Evolutionary conservation across 495 filamentous ascomycete species (phyloP).

Genomic region (Penicillium paradoxum): DNA sequence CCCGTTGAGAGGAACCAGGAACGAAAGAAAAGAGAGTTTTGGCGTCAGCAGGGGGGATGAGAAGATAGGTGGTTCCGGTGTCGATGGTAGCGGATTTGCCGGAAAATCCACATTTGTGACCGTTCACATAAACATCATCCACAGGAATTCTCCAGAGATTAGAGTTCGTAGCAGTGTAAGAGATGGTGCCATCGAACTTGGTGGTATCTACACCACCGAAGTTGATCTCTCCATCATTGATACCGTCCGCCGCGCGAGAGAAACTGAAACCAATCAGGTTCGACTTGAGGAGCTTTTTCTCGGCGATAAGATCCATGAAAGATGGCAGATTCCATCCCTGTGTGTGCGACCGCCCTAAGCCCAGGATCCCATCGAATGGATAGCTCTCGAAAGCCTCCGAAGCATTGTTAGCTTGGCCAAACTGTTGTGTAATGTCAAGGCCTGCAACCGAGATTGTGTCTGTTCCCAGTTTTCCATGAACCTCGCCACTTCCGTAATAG

Average conservation of each 20-base stretch:
- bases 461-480: constrained; percentile 55
- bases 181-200: constrained; percentile 61
- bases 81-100: constrained; percentile 65
- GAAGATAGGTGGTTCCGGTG: constrained; percentile 72
- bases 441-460: constrained; percentile 64
- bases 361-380: constrained; percentile 83
- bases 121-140: constrained; percentile 57
- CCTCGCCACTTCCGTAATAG: constrained; percentile 65
- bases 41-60: constrained; percentile 63
- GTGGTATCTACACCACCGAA: constrained; percentile 65
- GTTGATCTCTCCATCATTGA: constrained; percentile 68
- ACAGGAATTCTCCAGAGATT: constrained; percentile 64
- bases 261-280: constrained; percentile 68
- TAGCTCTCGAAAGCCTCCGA: constrained; percentile 66
- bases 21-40: constrained; percentile 59
- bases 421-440: constrained; percentile 53
- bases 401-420: constrained; percentile 64
- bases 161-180: constrained; percentile 50
- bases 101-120: constrained; percentile 43
- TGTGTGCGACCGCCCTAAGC: constrained; percentile 53
- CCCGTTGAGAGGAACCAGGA: constrained; percentile 48
- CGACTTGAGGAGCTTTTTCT: constrained; percentile 50
- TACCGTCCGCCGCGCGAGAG: constrained; percentile 55
- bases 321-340: constrained; percentile 47
- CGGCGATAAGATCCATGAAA: constrained; percentile 58